phyloP scores from a whole-genome alignment of 805 yeast species.

The Ogataea henricii region DNA sequence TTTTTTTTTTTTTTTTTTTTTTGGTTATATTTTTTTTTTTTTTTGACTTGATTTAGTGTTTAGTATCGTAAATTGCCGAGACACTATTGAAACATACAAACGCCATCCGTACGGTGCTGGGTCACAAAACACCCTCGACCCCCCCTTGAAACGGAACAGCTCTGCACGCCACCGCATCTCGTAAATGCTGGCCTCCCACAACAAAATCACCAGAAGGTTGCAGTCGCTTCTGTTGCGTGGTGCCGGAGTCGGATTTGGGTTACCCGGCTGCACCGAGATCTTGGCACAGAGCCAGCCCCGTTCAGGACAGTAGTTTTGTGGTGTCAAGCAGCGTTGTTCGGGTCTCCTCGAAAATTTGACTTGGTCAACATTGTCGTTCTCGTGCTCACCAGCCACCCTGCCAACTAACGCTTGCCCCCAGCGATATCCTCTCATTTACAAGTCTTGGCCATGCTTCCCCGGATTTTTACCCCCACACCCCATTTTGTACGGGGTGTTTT shows the following conservation, averaged over 20 bases:
- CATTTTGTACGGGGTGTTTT: conserved; percentile 5
- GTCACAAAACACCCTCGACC: too few species aligned
- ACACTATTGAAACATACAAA: too few species aligned
- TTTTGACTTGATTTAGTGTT: background rate
- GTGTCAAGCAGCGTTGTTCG: too few species aligned
- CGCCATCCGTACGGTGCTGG: too few species aligned
- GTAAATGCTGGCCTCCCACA: background rate
- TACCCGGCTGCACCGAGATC: conserved; percentile 2
- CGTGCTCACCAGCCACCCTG: background rate
- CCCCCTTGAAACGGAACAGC: background rate
- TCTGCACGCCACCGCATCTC: background rate
- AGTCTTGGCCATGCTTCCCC: background rate
- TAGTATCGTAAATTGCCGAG: too few species aligned
- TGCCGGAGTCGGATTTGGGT: conserved; percentile 7
- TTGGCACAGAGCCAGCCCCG: background rate
- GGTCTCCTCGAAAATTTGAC: background rate
- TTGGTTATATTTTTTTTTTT: background rate
- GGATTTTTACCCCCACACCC: conserved; percentile 7
- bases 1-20: background rate
- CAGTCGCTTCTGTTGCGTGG: conserved; percentile 2
- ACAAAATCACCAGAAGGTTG: background rate
- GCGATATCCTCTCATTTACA: background rate
- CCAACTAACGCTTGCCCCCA: background rate
- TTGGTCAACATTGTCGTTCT: background rate
- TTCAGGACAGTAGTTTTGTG: background rate